A percentile compares a stretch with the other conserved stretches of the same genome.
Evolutionary conservation across 768 basidiomycete species (phyloP).

Genomic region (Myochromella boudieri): DNA sequence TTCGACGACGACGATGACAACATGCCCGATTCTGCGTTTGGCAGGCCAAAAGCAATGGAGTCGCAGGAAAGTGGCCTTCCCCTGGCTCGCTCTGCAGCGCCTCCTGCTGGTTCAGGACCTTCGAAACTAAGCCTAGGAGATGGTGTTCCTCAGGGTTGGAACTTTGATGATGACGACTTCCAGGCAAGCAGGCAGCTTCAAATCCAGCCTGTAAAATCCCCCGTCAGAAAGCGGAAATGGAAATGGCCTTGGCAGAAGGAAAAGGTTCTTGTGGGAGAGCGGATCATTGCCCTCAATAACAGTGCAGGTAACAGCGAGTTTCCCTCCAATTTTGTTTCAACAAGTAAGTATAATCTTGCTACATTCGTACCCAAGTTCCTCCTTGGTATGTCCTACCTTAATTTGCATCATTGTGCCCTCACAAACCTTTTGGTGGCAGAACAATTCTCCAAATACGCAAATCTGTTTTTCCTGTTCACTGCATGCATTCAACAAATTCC

Average conservation of each 20-base stretch:
- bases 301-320: slow-evolving; percentile 62
- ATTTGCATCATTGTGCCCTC: not conserved
- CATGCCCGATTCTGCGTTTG: slow-evolving; percentile 67
- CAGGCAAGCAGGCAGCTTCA: slow-evolving; percentile 33
- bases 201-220: slow-evolving; percentile 43
- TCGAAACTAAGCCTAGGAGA: slow-evolving; percentile 46
- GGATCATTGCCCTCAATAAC: slow-evolving; percentile 84
- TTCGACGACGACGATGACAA: slow-evolving; percentile 86
- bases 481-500: slow-evolving; percentile 98
- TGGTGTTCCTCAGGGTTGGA: slow-evolving; percentile 68
- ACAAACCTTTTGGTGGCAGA: slow-evolving; percentile 45
- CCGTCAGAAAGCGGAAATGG: slow-evolving; percentile 47
- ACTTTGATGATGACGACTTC: slow-evolving; percentile 66
- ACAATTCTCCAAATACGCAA: slow-evolving; percentile 99
- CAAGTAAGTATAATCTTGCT: slow-evolving; percentile 89
- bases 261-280: slow-evolving; percentile 63
- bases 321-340: slow-evolving; percentile 83
- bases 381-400: slow-evolving; percentile 55
- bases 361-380: slow-evolving; percentile 95
- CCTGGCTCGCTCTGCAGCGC: slow-evolving; percentile 56
- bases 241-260: slow-evolving; percentile 86
- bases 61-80: slow-evolving; percentile 60
- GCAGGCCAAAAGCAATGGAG: slow-evolving; percentile 45
- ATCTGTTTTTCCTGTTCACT: slow-evolving; percentile 97
- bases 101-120: slow-evolving; percentile 55